These are phyloP conservation scores for Gossypium trilobum DNA, from an alignment of 441 rosid species.

Conservation along the genomic window DNA sequence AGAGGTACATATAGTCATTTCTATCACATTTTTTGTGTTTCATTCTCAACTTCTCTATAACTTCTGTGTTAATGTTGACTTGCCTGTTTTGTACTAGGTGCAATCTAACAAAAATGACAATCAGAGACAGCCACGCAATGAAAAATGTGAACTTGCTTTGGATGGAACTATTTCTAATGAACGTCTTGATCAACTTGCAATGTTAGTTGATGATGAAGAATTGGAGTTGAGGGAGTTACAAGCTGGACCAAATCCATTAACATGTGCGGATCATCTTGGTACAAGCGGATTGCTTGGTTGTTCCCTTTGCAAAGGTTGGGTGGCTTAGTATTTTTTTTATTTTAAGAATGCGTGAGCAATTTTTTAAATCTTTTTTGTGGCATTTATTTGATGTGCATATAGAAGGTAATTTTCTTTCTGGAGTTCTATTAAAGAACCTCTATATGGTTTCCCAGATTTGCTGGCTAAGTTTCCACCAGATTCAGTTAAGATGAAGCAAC, in stretches of 20 bases:
- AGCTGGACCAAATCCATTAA: constrained; percentile 48
- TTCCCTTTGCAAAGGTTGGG: constrained; percentile 75
- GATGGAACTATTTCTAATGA: constrained; percentile 35
- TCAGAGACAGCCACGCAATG: constrained; percentile 31
- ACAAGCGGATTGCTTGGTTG: constrained; percentile 43
- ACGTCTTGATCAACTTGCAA: constrained; percentile 28
- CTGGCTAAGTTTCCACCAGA: constrained; percentile 80
- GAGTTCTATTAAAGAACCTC: constrained; percentile 10
- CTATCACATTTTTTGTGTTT: constrained; percentile 14
- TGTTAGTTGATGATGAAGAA: constrained; percentile 81
- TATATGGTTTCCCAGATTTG: constrained; percentile 45
- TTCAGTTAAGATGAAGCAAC: constrained; percentile 73
- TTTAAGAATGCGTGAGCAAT: constrained; percentile 8
- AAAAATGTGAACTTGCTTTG: constrained; percentile 62
- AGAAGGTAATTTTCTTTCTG: not conserved
- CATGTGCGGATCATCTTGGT: constrained; percentile 58
- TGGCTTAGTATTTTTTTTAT: constrained; percentile 28
- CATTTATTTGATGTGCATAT: constrained; percentile 4
- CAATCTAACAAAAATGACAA: constrained; percentile 29
- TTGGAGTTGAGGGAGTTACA: constrained; percentile 72
- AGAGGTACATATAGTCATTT: constrained; percentile 38
- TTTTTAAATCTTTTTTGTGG: not conserved
- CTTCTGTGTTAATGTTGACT: constrained; percentile 12
- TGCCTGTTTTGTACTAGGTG: constrained; percentile 39
- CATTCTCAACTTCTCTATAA: constrained; percentile 3